A percentile compares a stretch with the other conserved stretches of the same genome.
These are phyloP conservation scores for Seiridium unicorne DNA, from an alignment of 2,329 filamentous ascomycete species.

Conservation along the genomic window DNA sequence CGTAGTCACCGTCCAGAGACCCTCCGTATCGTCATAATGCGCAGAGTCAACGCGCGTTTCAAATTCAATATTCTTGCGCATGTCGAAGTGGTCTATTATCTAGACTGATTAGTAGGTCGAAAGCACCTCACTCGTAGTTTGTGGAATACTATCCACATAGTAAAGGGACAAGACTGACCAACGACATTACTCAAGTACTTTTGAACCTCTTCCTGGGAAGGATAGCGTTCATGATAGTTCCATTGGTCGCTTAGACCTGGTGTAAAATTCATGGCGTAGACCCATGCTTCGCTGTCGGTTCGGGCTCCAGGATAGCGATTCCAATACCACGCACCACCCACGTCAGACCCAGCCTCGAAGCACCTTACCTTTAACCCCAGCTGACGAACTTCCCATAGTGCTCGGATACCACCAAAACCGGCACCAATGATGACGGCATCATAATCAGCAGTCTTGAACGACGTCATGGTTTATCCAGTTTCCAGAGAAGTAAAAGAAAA, in stretches of 20 bases:
- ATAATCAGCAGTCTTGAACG: not conserved
- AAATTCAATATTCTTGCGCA: not conserved
- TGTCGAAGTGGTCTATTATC: not conserved
- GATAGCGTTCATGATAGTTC: not conserved
- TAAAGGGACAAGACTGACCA: not conserved
- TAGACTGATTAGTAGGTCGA: not conserved
- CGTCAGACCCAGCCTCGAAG: not conserved
- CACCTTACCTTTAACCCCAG: conserved; percentile 2
- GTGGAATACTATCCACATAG: not conserved
- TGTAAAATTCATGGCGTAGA: not conserved
- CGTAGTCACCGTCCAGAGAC: not conserved
- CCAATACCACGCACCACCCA: not conserved
- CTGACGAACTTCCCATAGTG: not conserved
- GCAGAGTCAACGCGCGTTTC: not conserved
- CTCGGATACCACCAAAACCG: conserved; percentile 4
- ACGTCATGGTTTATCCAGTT: no score
- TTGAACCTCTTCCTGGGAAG: not conserved
- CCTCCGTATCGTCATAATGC: not conserved
- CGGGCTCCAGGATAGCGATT: not conserved
- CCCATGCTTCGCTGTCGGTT: not conserved
- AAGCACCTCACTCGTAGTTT: no score
- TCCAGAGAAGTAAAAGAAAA: no score
- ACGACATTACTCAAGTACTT: not conserved
- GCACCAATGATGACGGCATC: conserved; percentile 3
- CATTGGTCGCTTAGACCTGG: not conserved